Base-by-base conservation (phyloP, 352 stramenopile genomes). In the Phytophthora quininea region DNA sequence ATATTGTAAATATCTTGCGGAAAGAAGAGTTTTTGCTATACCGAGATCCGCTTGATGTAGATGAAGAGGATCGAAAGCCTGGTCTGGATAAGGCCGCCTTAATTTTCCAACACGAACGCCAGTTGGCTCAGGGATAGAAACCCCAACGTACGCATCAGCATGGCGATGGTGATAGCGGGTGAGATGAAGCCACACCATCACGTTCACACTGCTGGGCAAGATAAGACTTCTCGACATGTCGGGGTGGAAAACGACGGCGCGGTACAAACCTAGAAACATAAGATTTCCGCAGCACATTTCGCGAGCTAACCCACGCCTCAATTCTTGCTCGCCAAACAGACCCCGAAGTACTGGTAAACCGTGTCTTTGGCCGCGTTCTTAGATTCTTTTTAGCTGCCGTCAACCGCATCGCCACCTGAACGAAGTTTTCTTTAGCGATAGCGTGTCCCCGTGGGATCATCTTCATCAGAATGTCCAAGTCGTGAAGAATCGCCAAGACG, bases 101-200 rank as follows among this genome's bases (percentile, higher is more conserved):
- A 64, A 11, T 15, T 70, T 11, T 73, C 62, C 2, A 83, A 54
- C 51, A 84, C 73, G 40, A 84, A 82, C 0, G 67, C 58, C 4
- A 82, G 47, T 47, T 82, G 73, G 19, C 67, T 51, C 4, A 74
- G 11, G 12, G 56, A 27, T 15, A 74, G 79, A 52, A 65, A 64
- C 1, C 56, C 50, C 10, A 76, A 63, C 29, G 54, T 64, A 9
- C 37, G 54, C 43, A 69, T 58, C 1, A 79, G 62, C 6, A 74
- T 47, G 2, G 54, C 10, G 6, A 67, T 31, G 4, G 64, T 11
- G 29, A 60, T 51, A 4, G 64, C 1, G 3, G 76, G 54, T 3
- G 71, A 73, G 3, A 9, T 15, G 27, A 73, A 61, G 29, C 73
- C 46, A 76, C 3, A 69, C 12, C 1, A 73, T 8, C 29, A 64